phyloP scores from a whole-genome alignment of 1,284 basidiomycete genomes.

The Ceratobasidium sp. region DNA sequence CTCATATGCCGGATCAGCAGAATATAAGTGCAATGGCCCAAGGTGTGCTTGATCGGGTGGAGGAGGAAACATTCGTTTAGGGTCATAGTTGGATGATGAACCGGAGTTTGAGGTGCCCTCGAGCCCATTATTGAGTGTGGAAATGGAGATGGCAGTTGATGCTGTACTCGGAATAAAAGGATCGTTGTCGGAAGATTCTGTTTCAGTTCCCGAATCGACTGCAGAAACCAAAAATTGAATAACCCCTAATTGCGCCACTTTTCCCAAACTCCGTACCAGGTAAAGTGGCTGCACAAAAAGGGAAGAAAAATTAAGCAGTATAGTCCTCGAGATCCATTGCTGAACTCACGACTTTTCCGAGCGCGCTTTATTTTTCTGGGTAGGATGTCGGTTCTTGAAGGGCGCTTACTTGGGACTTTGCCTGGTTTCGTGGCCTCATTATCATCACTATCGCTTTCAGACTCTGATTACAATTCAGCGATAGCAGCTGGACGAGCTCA shows the following conservation, averaged over 20 bases:
- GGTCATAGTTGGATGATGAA: conserved; percentile 48
- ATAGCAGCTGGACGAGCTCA: not conserved
- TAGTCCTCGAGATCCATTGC: not conserved
- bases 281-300: not conserved
- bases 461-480: conserved; percentile 18
- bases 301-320: not conserved
- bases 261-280: not conserved
- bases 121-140: conserved; percentile 43
- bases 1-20: conserved; percentile 6
- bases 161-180: conserved; percentile 14
- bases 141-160: conserved; percentile 2
- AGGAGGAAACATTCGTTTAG: conserved; percentile 4
- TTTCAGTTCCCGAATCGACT: conserved; percentile 24
- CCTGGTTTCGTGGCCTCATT: not conserved
- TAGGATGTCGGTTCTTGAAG: not conserved
- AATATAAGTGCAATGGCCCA: not conserved
- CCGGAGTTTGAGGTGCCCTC: conserved; percentile 54
- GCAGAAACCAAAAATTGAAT: not conserved
- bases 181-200: conserved; percentile 40
- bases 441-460: conserved; percentile 30
- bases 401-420: conserved; percentile 26
- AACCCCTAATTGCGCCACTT: not conserved
- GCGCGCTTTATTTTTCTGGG: conserved; percentile 2
- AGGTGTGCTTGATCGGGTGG: conserved; percentile 7
- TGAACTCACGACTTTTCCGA: not conserved